Evolutionary conservation across 2,329 filamentous ascomycete genomes (phyloP).

Genomic region (Aureobasidium sp.): DNA sequence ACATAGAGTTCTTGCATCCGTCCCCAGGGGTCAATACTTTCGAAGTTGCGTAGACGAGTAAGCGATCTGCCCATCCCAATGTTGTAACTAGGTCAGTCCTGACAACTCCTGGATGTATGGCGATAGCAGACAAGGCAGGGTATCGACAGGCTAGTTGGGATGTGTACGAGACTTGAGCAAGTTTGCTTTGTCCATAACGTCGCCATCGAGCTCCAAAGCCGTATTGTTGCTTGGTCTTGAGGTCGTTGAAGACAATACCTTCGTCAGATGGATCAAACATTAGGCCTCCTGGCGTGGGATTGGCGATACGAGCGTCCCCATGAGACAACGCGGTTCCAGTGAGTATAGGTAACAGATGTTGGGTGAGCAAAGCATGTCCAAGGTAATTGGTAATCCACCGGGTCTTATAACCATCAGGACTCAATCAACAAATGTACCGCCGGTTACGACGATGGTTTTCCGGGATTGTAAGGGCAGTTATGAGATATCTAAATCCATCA

Average conservation of each 20-base stretch:
- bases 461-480: not conserved
- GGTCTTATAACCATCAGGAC: conserved; percentile 41
- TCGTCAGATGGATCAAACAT: conserved; percentile 2
- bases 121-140: conserved; percentile 25
- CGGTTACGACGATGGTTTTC: conserved; percentile 15
- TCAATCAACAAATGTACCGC: conserved; percentile 22
- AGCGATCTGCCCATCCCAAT: conserved; percentile 26
- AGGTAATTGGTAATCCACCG: conserved; percentile 44
- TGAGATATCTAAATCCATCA: not conserved
- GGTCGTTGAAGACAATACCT: conserved; percentile 23
- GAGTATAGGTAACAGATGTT: conserved; percentile 26
- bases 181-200: conserved; percentile 36
- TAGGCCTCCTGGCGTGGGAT: conserved; percentile 30
- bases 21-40: conserved; percentile 14
- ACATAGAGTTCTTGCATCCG: conserved; percentile 18
- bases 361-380: conserved; percentile 40
- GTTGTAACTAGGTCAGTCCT: conserved; percentile 24
- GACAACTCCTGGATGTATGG: conserved; percentile 33
- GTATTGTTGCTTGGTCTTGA: conserved; percentile 22
- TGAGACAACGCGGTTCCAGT: conserved; percentile 30
- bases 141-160: conserved; percentile 30
- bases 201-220: conserved; percentile 12
- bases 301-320: conserved; percentile 36
- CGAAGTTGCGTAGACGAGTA: not conserved
- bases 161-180: conserved; percentile 38